Percentiles rank a stretch among this genome's conserved stretches.
Conservation (phyloP, 1,284 basidiomycete species). For the Flammula alnicola region DNA sequence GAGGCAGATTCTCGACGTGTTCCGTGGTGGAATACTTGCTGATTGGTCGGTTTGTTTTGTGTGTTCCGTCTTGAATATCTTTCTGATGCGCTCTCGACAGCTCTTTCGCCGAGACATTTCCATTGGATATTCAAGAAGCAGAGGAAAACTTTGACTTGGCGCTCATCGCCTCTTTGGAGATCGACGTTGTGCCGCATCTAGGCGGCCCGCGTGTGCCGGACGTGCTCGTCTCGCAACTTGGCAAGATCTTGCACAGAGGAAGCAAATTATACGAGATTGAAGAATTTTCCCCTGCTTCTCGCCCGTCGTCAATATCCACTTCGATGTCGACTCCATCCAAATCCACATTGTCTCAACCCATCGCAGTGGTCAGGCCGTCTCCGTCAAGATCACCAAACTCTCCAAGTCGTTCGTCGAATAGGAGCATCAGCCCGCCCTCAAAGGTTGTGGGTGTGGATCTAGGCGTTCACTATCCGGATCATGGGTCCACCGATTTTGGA, state of each 20-base stretch:
- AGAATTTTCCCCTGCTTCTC: constrained; percentile 27
- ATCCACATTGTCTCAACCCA: not conserved
- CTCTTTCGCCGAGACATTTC: constrained; percentile 55
- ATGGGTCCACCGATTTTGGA: constrained; percentile 67
- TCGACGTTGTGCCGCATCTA: constrained; percentile 78
- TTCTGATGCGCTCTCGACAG: constrained; percentile 35
- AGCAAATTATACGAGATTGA: constrained; percentile 68
- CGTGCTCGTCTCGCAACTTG: constrained; percentile 70
- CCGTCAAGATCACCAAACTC: not conserved
- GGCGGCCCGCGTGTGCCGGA: constrained; percentile 76
- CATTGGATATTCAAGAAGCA: constrained; percentile 67
- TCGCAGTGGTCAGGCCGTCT: not conserved
- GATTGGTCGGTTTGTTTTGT: constrained; percentile 66
- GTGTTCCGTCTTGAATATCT: not conserved
- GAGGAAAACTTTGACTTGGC: constrained; percentile 91
- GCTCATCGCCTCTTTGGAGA: constrained; percentile 79
- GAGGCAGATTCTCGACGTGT: constrained; percentile 85
- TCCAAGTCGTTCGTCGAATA: not conserved
- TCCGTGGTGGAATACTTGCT: constrained; percentile 80
- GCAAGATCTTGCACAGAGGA: constrained; percentile 76
- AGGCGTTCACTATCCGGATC: constrained; percentile 36
- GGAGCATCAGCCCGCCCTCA: constrained; percentile 7
- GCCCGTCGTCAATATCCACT: constrained; percentile 18
- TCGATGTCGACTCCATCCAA: constrained; percentile 7
- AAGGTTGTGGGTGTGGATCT: constrained; percentile 37